These are phyloP conservation scores for Triticum monococcum DNA, from an alignment of 176 grass and related monocot genomes.

Conservation along the genomic window DNA sequence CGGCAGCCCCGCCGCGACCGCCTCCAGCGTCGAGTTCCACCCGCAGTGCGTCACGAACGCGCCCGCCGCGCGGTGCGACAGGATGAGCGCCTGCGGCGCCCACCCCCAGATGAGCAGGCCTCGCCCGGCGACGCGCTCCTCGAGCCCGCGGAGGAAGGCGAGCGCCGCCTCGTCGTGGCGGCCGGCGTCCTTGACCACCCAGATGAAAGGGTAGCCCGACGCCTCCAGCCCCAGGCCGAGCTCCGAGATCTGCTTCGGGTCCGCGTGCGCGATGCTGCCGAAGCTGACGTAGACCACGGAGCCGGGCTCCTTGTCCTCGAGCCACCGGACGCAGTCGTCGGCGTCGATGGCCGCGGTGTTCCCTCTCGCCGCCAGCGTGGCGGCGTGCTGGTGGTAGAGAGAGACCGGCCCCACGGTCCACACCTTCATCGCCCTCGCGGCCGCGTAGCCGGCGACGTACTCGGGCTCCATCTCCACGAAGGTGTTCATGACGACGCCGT, in stretches of 20 bases:
- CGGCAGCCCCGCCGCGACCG: conserved; percentile 42
- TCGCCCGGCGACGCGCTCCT: conserved; percentile 16
- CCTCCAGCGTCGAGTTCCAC: conserved; percentile 81
- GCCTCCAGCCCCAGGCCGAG: conserved; percentile 40
- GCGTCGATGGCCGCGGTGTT: neutral
- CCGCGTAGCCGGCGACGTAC: conserved; percentile 6
- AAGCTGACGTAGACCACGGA: conserved; percentile 58
- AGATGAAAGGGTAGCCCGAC: conserved; percentile 33
- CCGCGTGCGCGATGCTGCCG: conserved; percentile 35
- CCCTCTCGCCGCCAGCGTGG: neutral
- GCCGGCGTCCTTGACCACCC: conserved; percentile 10
- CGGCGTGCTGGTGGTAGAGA: conserved; percentile 28
- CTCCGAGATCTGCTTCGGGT: conserved; percentile 31
- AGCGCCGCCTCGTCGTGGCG: neutral
- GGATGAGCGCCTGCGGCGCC: conserved; percentile 72
- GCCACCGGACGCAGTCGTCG: conserved; percentile 36
- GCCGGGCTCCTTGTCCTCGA: conserved; percentile 25
- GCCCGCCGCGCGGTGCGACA: conserved; percentile 53
- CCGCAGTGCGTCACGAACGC: conserved; percentile 81
- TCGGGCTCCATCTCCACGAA: too few species aligned
- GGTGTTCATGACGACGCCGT: too few species aligned
- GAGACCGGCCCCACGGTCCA: conserved; percentile 39
- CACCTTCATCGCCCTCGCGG: conserved; percentile 26
- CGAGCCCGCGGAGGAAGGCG: neutral
- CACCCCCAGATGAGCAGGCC: conserved; percentile 47